These are phyloP conservation scores for Neodidymelliopsis sp. DNA, from an alignment of 2,329 filamentous ascomycete genomes.

Conservation along the genomic window DNA sequence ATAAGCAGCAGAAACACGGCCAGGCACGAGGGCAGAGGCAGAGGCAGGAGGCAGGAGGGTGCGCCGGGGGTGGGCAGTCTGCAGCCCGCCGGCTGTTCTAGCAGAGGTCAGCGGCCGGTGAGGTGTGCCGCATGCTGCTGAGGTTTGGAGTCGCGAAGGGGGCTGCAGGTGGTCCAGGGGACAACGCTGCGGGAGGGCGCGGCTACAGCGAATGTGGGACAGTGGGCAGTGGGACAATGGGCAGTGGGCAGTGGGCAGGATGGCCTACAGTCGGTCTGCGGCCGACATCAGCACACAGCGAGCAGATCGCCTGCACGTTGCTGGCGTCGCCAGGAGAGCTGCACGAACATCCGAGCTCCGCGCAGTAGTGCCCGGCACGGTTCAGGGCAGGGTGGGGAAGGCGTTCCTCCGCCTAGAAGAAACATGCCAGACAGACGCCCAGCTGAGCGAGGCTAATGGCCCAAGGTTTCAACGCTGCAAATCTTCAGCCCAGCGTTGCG, in stretches of 20 bases:
- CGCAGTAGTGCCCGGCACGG: constrained; percentile 34
- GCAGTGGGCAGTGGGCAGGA: background rate
- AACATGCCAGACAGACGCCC: constrained; percentile 9
- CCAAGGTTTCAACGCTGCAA: constrained; percentile 4
- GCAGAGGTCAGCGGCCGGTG: constrained; percentile 22
- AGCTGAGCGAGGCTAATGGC: background rate
- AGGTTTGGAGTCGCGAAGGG: constrained; percentile 18
- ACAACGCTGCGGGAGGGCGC: constrained; percentile 17
- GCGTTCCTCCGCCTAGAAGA: constrained; percentile 21
- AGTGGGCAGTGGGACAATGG: background rate
- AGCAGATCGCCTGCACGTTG: constrained; percentile 24
- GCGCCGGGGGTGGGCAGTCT: constrained; percentile 7
- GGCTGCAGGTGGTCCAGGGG: constrained; percentile 6
- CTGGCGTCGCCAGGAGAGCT: constrained; percentile 32
- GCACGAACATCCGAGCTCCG: constrained; percentile 15
- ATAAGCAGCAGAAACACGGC: constrained; percentile 36
- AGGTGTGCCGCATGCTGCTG: constrained; percentile 30
- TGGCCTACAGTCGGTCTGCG: constrained; percentile 20
- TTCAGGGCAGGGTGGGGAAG: constrained; percentile 30
- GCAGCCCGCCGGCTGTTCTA: constrained; percentile 26
- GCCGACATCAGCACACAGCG: constrained; percentile 31
- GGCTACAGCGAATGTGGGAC: constrained; percentile 7
- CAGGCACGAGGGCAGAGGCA: constrained; percentile 2
- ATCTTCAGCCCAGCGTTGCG: background rate
- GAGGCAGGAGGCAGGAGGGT: background rate